Evolutionary conservation across 2,329 filamentous ascomycete genomes (phyloP).

Genomic region (Sarocladium strictum): DNA sequence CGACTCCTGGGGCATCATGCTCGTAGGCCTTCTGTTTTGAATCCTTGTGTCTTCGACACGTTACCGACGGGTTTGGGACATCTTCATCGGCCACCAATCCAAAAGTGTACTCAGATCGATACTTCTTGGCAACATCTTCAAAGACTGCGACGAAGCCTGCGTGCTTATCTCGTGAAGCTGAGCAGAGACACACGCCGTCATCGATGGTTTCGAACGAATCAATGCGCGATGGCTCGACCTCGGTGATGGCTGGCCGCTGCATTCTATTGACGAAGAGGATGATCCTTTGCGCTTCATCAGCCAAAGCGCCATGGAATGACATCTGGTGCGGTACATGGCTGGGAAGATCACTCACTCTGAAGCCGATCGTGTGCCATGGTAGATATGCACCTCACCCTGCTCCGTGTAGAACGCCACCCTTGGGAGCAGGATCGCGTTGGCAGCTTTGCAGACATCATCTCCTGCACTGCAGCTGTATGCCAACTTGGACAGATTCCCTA

Average conservation of each 20-base stretch:
- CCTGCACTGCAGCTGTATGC: background rate
- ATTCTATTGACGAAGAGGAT: background rate
- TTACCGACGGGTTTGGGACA: background rate
- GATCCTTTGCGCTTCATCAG: background rate
- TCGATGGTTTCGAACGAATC: background rate
- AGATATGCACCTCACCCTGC: background rate
- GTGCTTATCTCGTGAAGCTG: background rate
- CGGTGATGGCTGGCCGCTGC: background rate
- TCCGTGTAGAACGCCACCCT: background rate
- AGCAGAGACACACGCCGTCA: background rate
- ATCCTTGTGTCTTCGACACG: background rate
- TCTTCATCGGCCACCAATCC: background rate
- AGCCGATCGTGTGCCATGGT: background rate
- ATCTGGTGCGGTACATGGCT: background rate
- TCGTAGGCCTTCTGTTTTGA: background rate
- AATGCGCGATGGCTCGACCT: background rate
- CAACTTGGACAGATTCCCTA: background rate
- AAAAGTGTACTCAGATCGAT: conserved; percentile 1
- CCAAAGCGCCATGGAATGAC: background rate
- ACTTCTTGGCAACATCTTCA: background rate
- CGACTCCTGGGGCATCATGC: background rate
- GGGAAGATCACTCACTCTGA: background rate
- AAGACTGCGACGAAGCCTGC: background rate
- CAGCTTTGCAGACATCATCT: background rate
- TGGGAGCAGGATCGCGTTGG: background rate